Base-by-base conservation (phyloP, 2,329 filamentous ascomycete species). In the Daldinia eschscholtzii region DNA sequence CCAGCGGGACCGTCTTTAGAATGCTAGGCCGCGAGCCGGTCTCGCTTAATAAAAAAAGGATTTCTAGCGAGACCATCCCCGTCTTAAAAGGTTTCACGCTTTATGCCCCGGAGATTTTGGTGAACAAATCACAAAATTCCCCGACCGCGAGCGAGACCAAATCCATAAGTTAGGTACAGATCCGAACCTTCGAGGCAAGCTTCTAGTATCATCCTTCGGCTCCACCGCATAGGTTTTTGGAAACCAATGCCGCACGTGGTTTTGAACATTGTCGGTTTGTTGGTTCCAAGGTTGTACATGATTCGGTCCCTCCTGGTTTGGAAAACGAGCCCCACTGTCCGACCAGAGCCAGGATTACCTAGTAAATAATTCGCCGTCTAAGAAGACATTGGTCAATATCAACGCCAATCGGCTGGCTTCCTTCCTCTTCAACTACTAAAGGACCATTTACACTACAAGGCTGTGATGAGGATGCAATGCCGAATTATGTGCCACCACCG, bases 391-490 rank as follows among this genome's bases (percentile, higher is more conserved):
- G 56, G 65, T 33, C 42, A 26, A 48, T 23, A 26, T 60, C 50
- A 35, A 60, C 66, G 42, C 69, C 69, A 71, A 71, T 71, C 69
- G 69, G 69, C 62, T 69, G 52, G 46, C 69, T 71, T 71, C 69
- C 66, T 64, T 53, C 33, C 52, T 52, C 26, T 30, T 56, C 37
- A 39, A 46, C 46, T 55, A 57, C 30, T 59, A 23, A 30, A 57
- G 35, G 28, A 15, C 56, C 46, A 26, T 67, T 64, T 59, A 39
- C 41, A 68, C 53, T 39, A 48, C 26, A 50, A 18, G 46, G 46
- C 46, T 50, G 46, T 50, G 26, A 52, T 33, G 15, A 52, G 26
- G 33, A 20, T 46, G 52, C 57, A 63, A 67, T 58, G 46, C 48
- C 61, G 57, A 62, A 10, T 12, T 26, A 37, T 37, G 30, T 39